Base-by-base conservation (phyloP, 768 basidiomycete species). In the Erythrobasidium yunnanense region DNA sequence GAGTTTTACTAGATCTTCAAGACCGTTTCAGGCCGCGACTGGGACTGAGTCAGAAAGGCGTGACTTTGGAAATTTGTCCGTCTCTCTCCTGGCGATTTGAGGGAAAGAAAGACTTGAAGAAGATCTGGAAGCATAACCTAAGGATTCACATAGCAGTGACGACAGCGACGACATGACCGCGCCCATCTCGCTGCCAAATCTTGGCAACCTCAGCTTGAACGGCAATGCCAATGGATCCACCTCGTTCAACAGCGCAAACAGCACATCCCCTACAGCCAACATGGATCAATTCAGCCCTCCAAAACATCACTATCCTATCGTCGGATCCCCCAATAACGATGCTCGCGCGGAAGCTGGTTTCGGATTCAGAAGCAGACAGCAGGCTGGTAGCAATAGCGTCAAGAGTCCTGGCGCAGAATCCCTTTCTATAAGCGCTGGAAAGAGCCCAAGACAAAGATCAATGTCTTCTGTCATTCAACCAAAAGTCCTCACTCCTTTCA, bases 401-500 rank as follows among this genome's bases (percentile, higher is more conserved):
- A 7, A 8, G 49, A 8, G 23, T 25, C 49, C 23, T 25, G 49
- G 13, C n/a, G n/a, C n/a, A n/a, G n/a, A n/a, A n/a, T n/a, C n/a
- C n/a, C n/a, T n/a, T n/a, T n/a, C 45, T 22, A 49, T n/a, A 32
- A 33, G 30, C 60, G 6, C 49, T 25, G 30, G 60, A 51, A 47
- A 63, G 60, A 63, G 60, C 60, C 7, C 7, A 8, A 51, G 49
- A 25, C 13, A 51, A 8, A 13, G 60, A 3, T 63, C 60, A 13
- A 63, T 63, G 60, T 63, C 60, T 7, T 8, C 27, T 5, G 42
- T 20, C 49, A 25, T 51, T n/a, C 60, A 63, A 34, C 72, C 68
- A 22, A 75, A 75, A 69, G 86, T 87, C 7, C 82, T 81, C 0
- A 88, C 75, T 4, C 87, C 89, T n/a, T 79, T 78, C 1, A 76